Evolutionary conservation across 345 rosid species (phyloP), one percentile per base, ranked within the genome.

Genomic region (Salix purpurea): DNA sequence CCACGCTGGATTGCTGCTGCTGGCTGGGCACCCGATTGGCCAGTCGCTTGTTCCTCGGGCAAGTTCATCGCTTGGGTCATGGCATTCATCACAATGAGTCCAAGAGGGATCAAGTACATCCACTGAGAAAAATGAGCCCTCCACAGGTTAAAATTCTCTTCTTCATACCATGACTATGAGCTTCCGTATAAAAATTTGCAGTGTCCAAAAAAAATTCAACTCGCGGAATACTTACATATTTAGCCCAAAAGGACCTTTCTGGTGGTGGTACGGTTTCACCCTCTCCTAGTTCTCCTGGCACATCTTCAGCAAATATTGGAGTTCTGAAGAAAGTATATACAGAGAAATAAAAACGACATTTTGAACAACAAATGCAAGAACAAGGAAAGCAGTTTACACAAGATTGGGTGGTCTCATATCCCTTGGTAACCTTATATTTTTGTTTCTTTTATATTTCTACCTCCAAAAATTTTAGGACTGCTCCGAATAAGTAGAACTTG

Each of bases 101-200:
- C 99, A 65, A 95, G 88, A 7, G 99, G 99, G 67, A 93, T 91
- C 87, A 87, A 72, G 77, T 95, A 93, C 97, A 95, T 95, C 98
- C 99, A 95, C 99, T 93, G 91, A 68, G 66, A 70, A 50, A 82
- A 32, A 19, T 21, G 9, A 24, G 34, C 21, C 54, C 54, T 28
- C 52, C 52, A 46, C 14, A 4, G 52, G 52, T 46, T 46, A 12
- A 46, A 44, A 46, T 14, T 46, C 14, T 46, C 6, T 46, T 46
- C 52, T 46, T 46, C 52, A 14, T 46, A 4, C 50, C 50, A 46
- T 46, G 50, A 46, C 18, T 13, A 40, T 7, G 50, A 12, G 5
- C 18, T 14, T 14, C 15, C 5, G 18, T 46, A 46, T 46, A 32
- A 30, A 44, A 16, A 9, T 24, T 19, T 66, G 62, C 40, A 58